Conservation (phyloP, 2,329 filamentous ascomycete genomes). For the Ciborinia camelliae region DNA sequence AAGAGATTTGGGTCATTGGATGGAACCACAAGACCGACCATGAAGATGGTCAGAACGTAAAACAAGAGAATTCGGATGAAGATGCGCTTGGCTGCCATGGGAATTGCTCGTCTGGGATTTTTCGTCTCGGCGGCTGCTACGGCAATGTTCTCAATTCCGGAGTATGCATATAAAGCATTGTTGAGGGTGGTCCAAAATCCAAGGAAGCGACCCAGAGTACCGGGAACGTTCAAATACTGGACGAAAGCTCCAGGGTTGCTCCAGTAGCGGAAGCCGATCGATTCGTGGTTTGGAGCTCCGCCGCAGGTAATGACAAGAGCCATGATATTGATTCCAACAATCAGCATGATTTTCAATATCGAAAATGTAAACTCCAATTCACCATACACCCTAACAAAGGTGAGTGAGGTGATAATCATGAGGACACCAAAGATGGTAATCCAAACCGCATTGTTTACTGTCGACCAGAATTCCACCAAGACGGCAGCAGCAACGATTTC, state of each 20-base stretch:
- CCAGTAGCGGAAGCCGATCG: slow-evolving; percentile 54
- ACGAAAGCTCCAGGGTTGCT: slow-evolving; percentile 61
- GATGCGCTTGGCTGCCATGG: slow-evolving; percentile 48
- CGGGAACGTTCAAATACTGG: slow-evolving; percentile 54
- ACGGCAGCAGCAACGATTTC: slow-evolving; percentile 63
- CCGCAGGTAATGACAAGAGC: slow-evolving; percentile 47
- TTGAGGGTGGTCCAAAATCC: slow-evolving; percentile 44
- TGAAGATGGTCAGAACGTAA: slow-evolving; percentile 47
- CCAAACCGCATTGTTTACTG: slow-evolving; percentile 48
- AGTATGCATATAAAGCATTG: slow-evolving; percentile 46
- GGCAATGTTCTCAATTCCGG: slow-evolving; percentile 50
- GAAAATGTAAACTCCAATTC: slow-evolving; percentile 55
- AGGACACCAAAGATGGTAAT: slow-evolving; percentile 41
- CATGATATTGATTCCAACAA: slow-evolving; percentile 59
- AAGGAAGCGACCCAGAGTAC: slow-evolving; percentile 59
- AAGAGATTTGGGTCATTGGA: slow-evolving; percentile 50
- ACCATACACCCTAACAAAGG: slow-evolving; percentile 42
- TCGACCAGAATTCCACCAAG: slow-evolving; percentile 61
- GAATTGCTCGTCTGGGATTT: slow-evolving; percentile 51
- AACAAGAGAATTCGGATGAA: slow-evolving; percentile 56
- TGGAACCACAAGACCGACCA: slow-evolving; percentile 55
- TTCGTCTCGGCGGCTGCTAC: slow-evolving; percentile 54
- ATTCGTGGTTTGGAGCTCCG: slow-evolving; percentile 54
- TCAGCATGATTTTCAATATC: slow-evolving; percentile 57
- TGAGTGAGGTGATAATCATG: slow-evolving; percentile 38